These are phyloP conservation scores for Trametes hirsuta DNA, from an alignment of 1,284 basidiomycete species.

Conservation along the genomic window DNA sequence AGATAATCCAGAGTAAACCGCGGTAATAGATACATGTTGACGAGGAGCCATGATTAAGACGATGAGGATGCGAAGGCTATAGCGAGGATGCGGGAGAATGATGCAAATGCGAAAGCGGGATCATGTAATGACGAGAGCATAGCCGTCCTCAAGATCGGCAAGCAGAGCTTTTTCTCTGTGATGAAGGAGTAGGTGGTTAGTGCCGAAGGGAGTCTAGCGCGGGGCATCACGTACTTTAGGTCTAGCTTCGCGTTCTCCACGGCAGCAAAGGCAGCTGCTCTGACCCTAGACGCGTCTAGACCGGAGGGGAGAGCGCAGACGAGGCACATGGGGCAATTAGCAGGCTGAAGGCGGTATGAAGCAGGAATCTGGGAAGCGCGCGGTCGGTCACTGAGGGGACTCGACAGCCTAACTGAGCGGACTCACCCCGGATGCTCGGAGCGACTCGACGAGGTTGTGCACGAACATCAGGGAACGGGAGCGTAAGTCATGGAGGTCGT, in stretches of 20 bases:
- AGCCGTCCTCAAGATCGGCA: conserved; percentile 53
- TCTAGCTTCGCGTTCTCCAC: conserved; percentile 49
- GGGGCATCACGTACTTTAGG: conserved; percentile 45
- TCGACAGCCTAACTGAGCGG: not conserved
- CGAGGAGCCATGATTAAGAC: conserved; percentile 9
- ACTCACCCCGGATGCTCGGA: conserved; percentile 62
- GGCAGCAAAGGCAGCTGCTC: conserved; percentile 46
- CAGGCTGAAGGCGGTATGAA: conserved; percentile 64
- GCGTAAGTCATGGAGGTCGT: conserved; percentile 68
- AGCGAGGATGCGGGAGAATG: conserved; percentile 12
- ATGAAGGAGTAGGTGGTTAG: conserved; percentile 5
- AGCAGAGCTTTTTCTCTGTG: conserved; percentile 54
- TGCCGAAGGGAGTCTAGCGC: not conserved
- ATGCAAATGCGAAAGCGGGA: conserved; percentile 9
- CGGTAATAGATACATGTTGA: conserved; percentile 26
- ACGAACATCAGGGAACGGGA: conserved; percentile 66
- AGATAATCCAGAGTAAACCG: conserved; percentile 20
- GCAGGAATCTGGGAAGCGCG: conserved; percentile 50
- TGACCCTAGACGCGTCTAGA: conserved; percentile 43
- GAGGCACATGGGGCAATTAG: conserved; percentile 59
- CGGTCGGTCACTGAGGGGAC: not conserved
- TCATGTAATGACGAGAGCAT: conserved; percentile 59
- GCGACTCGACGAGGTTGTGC: conserved; percentile 60
- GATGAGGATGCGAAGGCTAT: conserved; percentile 11
- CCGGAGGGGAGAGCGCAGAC: conserved; percentile 53